Conservation (phyloP, 148 eudicot species). For the Nepenthes mirabilis region DNA sequence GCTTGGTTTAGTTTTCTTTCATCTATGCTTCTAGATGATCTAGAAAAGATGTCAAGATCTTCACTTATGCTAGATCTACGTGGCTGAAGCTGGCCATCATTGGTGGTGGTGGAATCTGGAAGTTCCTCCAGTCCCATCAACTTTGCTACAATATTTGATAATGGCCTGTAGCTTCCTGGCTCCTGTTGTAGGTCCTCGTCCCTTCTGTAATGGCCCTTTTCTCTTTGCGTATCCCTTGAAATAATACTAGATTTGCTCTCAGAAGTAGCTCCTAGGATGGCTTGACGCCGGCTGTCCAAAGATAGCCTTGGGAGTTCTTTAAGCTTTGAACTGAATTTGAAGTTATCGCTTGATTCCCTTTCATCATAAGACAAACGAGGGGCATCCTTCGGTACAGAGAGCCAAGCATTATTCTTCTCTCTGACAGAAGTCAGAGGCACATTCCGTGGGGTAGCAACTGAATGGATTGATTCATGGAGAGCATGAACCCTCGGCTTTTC, state of each 20-base stretch:
- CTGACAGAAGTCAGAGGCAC: slow-evolving; percentile 10
- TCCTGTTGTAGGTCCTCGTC: slow-evolving; percentile 16
- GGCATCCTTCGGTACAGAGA: slow-evolving; percentile 11
- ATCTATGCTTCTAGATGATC: slow-evolving; percentile 25
- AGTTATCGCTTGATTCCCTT: slow-evolving; percentile 26
- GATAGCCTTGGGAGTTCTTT: slow-evolving; percentile 74
- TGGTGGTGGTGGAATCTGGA: slow-evolving; percentile 21
- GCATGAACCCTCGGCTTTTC: slow-evolving; percentile 17
- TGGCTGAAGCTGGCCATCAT: slow-evolving; percentile 13
- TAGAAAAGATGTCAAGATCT: slow-evolving; percentile 20
- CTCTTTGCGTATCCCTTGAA: slow-evolving; percentile 14
- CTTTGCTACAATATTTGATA: slow-evolving; percentile 60
- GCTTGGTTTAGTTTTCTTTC: slow-evolving; percentile 21
- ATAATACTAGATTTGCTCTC: slow-evolving; percentile 22
- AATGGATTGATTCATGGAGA: slow-evolving; percentile 24
- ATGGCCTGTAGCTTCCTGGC: slow-evolving; percentile 40
- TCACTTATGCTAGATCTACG: slow-evolving; percentile 14
- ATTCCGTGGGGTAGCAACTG: slow-evolving; percentile 25
- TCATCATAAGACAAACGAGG: slow-evolving; percentile 67
- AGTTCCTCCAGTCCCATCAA: slow-evolving; percentile 75
- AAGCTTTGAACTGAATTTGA: slow-evolving; percentile 25
- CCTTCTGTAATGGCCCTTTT: slow-evolving; percentile 11
- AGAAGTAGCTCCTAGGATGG: slow-evolving; percentile 16
- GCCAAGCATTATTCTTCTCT: slow-evolving; percentile 8
- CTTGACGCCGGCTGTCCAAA: slow-evolving; percentile 53